These are phyloP conservation scores for Scheffersomyces quercinus DNA, from an alignment of 1,139 yeast genomes.

Conservation along the genomic window DNA sequence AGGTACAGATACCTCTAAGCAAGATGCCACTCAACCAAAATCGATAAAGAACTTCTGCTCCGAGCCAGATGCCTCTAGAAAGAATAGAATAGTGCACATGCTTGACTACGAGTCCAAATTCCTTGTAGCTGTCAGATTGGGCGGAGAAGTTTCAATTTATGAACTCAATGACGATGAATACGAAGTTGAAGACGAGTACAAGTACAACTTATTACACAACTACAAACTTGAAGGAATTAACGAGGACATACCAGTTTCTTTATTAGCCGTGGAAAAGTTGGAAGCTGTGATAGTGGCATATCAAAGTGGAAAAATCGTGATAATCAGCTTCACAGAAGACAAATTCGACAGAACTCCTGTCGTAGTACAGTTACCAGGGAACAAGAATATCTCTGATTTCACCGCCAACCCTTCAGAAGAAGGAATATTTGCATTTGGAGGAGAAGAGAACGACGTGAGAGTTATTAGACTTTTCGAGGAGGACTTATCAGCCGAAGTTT, in stretches of 20 bases:
- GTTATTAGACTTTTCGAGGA: slow-evolving; percentile 44
- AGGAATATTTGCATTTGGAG: slow-evolving; percentile 68
- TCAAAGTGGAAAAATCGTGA: slow-evolving; percentile 51
- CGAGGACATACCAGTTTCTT: slow-evolving; percentile 35
- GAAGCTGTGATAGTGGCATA: slow-evolving; percentile 40
- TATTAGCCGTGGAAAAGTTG: slow-evolving; percentile 26
- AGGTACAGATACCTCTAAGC: slow-evolving; percentile 71
- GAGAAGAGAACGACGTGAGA: slow-evolving; percentile 67
- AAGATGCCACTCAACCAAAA: slow-evolving; percentile 57
- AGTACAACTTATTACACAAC: slow-evolving; percentile 23
- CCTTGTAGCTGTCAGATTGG: slow-evolving; percentile 43
- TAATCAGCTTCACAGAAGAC: slow-evolving; percentile 36
- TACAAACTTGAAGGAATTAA: slow-evolving; percentile 24
- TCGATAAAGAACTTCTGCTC: slow-evolving; percentile 41
- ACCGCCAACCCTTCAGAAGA: slow-evolving; percentile 42
- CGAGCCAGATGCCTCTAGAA: slow-evolving; percentile 30
- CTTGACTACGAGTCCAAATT: slow-evolving; percentile 30
- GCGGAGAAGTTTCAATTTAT: slow-evolving; percentile 44
- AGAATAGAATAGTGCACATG: slow-evolving; percentile 29
- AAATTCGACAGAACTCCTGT: slow-evolving; percentile 32
- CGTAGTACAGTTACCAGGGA: slow-evolving; percentile 27
- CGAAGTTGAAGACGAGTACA: slow-evolving; percentile 10
- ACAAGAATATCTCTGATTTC: slow-evolving; percentile 50
- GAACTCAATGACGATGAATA: slow-evolving; percentile 20
- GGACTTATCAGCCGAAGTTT: slow-evolving; percentile 17